phyloP scores from a whole-genome alignment of 495 filamentous ascomycete genomes.

The Collariella sp. region DNA sequence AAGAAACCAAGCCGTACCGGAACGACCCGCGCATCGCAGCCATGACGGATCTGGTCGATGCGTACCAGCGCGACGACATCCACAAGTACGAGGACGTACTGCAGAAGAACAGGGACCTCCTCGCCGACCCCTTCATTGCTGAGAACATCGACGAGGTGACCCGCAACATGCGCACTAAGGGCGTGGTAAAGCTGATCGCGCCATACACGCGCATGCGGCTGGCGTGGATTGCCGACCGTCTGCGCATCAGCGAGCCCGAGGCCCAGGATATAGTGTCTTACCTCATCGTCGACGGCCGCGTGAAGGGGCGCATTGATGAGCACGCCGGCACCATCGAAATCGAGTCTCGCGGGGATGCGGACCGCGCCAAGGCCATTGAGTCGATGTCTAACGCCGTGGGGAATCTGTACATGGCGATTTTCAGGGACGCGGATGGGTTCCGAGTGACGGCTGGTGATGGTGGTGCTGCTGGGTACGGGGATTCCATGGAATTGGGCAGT shows the following conservation, averaged over 20 bases:
- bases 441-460: constrained; percentile 14
- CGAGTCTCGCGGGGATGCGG: constrained; percentile 62
- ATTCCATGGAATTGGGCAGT: constrained; percentile 2
- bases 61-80: constrained; percentile 94
- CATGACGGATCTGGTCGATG: constrained; percentile 95
- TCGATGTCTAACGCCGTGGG: constrained; percentile 63
- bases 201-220: constrained; percentile 91
- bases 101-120: constrained; percentile 77
- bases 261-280: constrained; percentile 90
- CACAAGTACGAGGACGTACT: constrained; percentile 81
- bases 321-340: constrained; percentile 74
- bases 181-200: constrained; percentile 83
- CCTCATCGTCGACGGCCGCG: constrained; percentile 80
- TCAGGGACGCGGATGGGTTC: constrained; percentile 69
- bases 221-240: constrained; percentile 71
- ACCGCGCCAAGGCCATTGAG: constrained; percentile 62
- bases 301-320: constrained; percentile 85
- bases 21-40: constrained; percentile 88
- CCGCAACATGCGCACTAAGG: constrained; percentile 95
- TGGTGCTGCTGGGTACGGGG: not conserved
- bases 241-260: constrained; percentile 75
- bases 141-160: constrained; percentile 99
- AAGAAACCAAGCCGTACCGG: constrained; percentile 98
- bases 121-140: constrained; percentile 91
- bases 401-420: constrained; percentile 53